Evolutionary conservation across 176 grass and related monocot genomes (phyloP).

Genomic region (Neostapfia colusana): DNA sequence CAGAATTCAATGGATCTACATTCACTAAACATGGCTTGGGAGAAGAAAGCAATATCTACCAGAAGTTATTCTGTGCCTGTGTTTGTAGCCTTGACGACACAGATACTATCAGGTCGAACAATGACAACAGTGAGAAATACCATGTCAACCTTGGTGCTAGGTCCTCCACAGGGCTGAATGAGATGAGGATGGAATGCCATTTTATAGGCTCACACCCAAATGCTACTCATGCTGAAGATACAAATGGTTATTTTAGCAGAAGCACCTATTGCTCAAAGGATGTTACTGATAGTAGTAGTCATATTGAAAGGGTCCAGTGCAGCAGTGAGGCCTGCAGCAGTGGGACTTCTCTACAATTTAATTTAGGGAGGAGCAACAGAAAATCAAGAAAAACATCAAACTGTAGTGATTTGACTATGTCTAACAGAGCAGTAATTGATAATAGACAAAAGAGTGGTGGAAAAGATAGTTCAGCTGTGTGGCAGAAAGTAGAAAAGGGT

Average conservation of each 20-base stretch:
- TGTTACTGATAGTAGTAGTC: conserved; percentile 31
- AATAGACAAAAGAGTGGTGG: conserved; percentile 35
- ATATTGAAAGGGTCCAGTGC: conserved; percentile 45
- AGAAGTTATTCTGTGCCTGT: conserved; percentile 19
- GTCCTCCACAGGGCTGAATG: neutral
- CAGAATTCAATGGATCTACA: conserved; percentile 29
- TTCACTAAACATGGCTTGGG: conserved; percentile 25
- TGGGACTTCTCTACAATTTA: conserved; percentile 40
- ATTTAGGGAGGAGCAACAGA: conserved; percentile 29
- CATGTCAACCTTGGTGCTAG: conserved; percentile 27
- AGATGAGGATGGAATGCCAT: conserved; percentile 4
- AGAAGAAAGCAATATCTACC: conserved; percentile 36
- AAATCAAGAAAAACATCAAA: conserved; percentile 36
- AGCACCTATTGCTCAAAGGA: conserved; percentile 34
- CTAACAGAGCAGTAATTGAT: conserved; percentile 32
- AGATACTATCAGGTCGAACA: conserved; percentile 23
- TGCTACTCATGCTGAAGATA: conserved; percentile 20
- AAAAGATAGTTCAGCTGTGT: conserved; percentile 43
- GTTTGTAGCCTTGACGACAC: conserved; percentile 20
- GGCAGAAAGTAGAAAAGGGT: conserved; percentile 60
- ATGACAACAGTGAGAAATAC: conserved; percentile 22
- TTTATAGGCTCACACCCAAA: conserved; percentile 4
- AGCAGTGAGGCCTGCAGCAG: conserved; percentile 51
- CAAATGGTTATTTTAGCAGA: conserved; percentile 24
- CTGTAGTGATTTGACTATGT: conserved; percentile 14